phyloP scores from a whole-genome alignment of 2,329 filamentous ascomycete genomes.

The Alternaria panax region DNA sequence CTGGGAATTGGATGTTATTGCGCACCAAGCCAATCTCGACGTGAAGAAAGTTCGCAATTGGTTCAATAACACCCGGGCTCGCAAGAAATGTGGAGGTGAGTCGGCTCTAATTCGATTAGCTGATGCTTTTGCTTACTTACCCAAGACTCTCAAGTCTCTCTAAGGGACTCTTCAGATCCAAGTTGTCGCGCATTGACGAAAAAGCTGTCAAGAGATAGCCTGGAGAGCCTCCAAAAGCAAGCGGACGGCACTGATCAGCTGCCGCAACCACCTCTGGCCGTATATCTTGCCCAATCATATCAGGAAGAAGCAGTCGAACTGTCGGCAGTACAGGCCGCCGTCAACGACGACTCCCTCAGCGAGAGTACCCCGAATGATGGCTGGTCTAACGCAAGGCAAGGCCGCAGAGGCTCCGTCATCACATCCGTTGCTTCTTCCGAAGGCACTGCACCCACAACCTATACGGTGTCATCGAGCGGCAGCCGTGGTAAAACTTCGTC shows the following conservation, averaged over 20 bases:
- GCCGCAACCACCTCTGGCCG: conserved; percentile 43
- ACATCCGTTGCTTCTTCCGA: conserved; percentile 44
- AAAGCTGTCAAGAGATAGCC: conserved; percentile 41
- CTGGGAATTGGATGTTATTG: conserved; percentile 49
- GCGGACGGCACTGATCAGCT: conserved; percentile 24
- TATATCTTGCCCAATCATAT: conserved; percentile 47
- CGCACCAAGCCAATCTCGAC: conserved; percentile 47
- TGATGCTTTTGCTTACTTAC: conserved; percentile 5
- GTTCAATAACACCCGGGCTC: conserved; percentile 47
- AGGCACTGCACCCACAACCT: conserved; percentile 42
- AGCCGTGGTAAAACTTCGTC: conserved; percentile 46
- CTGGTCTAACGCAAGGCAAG: conserved; percentile 33
- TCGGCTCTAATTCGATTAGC: neutral
- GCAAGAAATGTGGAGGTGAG: conserved; percentile 41
- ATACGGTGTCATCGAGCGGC: conserved; percentile 42
- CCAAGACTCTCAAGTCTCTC: conserved; percentile 14
- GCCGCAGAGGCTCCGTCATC: conserved; percentile 37
- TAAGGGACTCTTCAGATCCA: conserved; percentile 9
- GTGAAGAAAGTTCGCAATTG: conserved; percentile 47
- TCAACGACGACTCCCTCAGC: conserved; percentile 32
- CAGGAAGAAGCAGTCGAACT: conserved; percentile 42
- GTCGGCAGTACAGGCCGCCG: conserved; percentile 41
- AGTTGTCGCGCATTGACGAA: conserved; percentile 23
- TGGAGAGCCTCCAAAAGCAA: conserved; percentile 39
- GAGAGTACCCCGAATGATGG: conserved; percentile 32